Evolutionary conservation across 352 stramenopile species (phyloP), one percentile per base, ranked within the genome.

Genomic region (Phytophthora foliorum): DNA sequence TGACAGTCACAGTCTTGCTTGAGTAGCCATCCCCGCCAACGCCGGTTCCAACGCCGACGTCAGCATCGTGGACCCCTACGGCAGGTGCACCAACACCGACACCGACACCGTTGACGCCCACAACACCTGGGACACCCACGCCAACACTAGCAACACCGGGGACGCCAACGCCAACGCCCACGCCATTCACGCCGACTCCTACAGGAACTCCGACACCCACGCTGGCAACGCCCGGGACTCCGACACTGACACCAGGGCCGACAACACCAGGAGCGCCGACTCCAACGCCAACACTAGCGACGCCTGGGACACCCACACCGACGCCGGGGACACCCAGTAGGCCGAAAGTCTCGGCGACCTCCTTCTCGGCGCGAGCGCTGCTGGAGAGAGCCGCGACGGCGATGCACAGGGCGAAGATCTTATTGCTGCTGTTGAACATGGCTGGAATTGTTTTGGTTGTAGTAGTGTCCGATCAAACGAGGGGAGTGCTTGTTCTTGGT

Each of bases 401-500:
- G 57, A 64, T 49, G 34, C 31, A 56, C 22, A 64, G 46, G 45
- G 32, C n/a, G 46, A 57, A 41, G 16, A 64, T 64, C 44, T 64
- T 63, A 38, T 13, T 27, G 29, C 7, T 32, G 56, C 38, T 63
- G 55, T 32, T 55, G 56, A 55, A 48, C 56, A 63, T 63, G 56
- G 9, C 52, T 45, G 56, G 14, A 29, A 4, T 62, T 36, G 55
- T 22, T n/a, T 24, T 53, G 32, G 51, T 62, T 45, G 41, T 32
- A 13, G 31, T 45, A 45, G 21, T 10, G 41, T n/a, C n/a, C n/a
- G n/a, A 55, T 41, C 11, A 16, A 19, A 3, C 13, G 4, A 16
- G 6, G 48, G 38, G 46, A 21, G 11, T 9, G 53, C 38, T 63
- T 25, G 55, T 0, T 9, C 41, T 39, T 48, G 38, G 53, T 27